Evolutionary conservation across 164 flowering plant species (phyloP).

Genomic region (Amborella trichopoda): DNA sequence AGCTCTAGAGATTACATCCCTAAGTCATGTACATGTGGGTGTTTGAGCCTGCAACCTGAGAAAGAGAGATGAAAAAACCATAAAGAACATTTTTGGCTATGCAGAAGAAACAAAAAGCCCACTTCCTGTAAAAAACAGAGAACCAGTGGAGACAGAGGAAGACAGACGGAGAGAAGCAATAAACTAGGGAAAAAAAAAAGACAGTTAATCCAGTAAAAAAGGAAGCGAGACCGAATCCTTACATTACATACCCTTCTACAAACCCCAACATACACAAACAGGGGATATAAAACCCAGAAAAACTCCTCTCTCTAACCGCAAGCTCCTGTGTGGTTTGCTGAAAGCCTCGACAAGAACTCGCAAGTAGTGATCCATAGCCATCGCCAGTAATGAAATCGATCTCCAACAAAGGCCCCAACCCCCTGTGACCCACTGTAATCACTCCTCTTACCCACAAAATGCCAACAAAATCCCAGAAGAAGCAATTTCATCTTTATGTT

Average conservation of each 20-base stretch:
- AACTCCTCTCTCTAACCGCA: constrained; percentile 7
- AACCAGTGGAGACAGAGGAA: constrained; percentile 71
- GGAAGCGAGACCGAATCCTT: too few relatives aligned
- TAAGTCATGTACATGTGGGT: constrained; percentile 89
- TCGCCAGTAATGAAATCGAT: constrained; percentile 72
- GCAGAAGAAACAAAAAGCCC: too few relatives aligned
- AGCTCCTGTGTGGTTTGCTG: constrained; percentile 41
- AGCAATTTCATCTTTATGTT: constrained; percentile 80
- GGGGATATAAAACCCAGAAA: too few relatives aligned
- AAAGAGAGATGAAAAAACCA: constrained; percentile 77
- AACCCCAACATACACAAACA: too few relatives aligned
- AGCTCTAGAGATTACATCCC: constrained; percentile 80
- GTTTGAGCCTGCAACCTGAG: constrained; percentile 88
- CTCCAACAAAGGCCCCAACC: constrained; percentile 74
- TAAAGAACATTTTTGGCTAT: too few relatives aligned
- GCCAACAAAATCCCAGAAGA: constrained; percentile 45
- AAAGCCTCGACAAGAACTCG: constrained; percentile 55
- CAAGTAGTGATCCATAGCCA: constrained; percentile 84
- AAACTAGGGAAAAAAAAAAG: too few relatives aligned
- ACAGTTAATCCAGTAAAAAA: too few relatives aligned
- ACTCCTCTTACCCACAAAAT: constrained; percentile 55
- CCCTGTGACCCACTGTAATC: constrained; percentile 60
- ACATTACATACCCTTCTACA: too few relatives aligned
- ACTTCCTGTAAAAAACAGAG: constrained; percentile 47
- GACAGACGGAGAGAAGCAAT: too few relatives aligned